These are phyloP conservation scores for Piloderma croceum DNA, from an alignment of 768 basidiomycete genomes.

Conservation along the genomic window DNA sequence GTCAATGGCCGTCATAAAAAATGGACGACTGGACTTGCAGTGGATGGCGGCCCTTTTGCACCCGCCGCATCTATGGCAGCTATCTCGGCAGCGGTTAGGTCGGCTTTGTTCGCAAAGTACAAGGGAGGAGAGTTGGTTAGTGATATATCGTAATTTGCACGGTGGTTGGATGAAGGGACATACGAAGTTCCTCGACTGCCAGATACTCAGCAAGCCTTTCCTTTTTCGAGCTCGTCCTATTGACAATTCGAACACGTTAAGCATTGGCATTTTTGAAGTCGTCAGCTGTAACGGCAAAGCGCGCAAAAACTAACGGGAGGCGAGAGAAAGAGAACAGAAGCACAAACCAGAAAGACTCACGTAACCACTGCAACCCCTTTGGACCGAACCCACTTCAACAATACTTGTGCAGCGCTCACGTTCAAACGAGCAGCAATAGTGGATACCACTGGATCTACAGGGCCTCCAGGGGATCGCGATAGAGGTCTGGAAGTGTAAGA, in stretches of 20 bases:
- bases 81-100: slow-evolving; percentile 53
- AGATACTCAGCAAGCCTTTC: slow-evolving; percentile 64
- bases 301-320: no score
- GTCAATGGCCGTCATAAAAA: no score
- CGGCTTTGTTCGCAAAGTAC: slow-evolving; percentile 30
- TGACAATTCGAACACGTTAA: not conserved
- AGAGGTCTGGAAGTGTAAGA: slow-evolving; percentile 41
- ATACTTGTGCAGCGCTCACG: slow-evolving; percentile 57
- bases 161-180: no score
- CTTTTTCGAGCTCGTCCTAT: slow-evolving; percentile 55
- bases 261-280: no score
- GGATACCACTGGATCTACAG: slow-evolving; percentile 52
- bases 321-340: not conserved
- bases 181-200: slow-evolving; percentile 53
- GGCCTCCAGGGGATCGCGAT: slow-evolving; percentile 54
- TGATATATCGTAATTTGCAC: not conserved
- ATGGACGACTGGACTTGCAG: no score
- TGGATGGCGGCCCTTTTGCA: slow-evolving; percentile 44
- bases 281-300: no score
- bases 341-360: slow-evolving; percentile 29
- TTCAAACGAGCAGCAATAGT: slow-evolving; percentile 48
- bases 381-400: slow-evolving; percentile 62
- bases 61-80: slow-evolving; percentile 61
- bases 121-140: slow-evolving; percentile 3
- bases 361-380: slow-evolving; percentile 69